Percentiles rank a stretch among this genome's conserved stretches.
These are phyloP conservation scores for Elasticomyces elasticus DNA, from an alignment of 495 filamentous ascomycete genomes.

Conservation along the genomic window DNA sequence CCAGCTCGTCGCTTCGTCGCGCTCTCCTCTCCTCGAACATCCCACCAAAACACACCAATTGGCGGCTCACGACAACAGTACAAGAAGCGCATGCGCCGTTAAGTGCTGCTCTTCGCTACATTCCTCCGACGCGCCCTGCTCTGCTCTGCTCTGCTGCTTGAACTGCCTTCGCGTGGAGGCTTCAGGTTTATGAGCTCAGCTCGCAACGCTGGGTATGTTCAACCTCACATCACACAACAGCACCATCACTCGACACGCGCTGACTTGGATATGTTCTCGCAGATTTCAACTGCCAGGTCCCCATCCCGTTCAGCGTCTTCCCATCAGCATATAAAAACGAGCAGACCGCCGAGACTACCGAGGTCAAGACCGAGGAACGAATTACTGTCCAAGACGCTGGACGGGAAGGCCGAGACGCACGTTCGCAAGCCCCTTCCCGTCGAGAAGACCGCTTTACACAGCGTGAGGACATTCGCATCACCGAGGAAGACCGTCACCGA, in stretches of 20 bases:
- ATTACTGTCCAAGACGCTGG: constrained; percentile 68
- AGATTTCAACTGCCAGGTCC: constrained; percentile 1
- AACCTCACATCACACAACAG: background rate
- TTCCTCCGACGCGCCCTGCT: background rate
- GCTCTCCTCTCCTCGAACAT: background rate
- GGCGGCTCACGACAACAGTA: background rate
- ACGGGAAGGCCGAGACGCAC: constrained; percentile 77
- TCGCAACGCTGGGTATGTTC: background rate
- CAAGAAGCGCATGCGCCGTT: constrained; percentile 2
- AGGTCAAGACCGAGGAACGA: constrained; percentile 79
- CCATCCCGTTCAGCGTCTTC: constrained; percentile 25
- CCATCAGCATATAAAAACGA: constrained; percentile 21
- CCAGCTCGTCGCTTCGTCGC: background rate
- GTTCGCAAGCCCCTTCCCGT: constrained; percentile 47
- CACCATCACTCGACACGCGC: background rate
- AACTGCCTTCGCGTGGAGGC: background rate
- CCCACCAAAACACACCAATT: background rate
- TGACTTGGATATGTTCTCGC: background rate
- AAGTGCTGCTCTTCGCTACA: background rate
- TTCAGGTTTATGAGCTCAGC: background rate
- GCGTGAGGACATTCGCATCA: constrained; percentile 55
- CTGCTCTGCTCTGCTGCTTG: background rate
- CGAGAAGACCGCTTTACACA: constrained; percentile 45
- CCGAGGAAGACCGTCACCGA: constrained; percentile 29
- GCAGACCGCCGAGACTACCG: constrained; percentile 52